Percentiles rank a stretch among this genome's conserved stretches.
Conservation (phyloP, 2,329 filamentous ascomycete genomes). For the Trichoderma sp. region DNA sequence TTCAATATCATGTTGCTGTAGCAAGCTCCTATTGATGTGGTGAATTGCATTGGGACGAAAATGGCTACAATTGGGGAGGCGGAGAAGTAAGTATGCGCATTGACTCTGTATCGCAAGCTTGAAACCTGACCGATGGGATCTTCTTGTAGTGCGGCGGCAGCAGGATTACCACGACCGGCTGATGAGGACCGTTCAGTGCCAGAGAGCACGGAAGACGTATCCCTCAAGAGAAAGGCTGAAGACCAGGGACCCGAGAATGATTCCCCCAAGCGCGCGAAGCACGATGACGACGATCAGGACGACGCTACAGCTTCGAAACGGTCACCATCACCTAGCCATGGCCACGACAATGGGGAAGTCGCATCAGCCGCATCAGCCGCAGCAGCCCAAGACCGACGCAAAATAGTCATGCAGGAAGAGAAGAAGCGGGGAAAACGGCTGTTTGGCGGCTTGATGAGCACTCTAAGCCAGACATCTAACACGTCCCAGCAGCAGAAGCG, state of each 20-base stretch:
- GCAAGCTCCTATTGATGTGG: slow-evolving; percentile 5
- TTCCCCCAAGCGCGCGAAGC: slow-evolving; percentile 37
- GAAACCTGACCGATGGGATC: not conserved
- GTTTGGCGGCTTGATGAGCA: slow-evolving; percentile 80
- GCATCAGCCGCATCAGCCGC: not conserved
- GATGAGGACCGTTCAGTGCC: not conserved
- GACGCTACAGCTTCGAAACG: slow-evolving; percentile 1
- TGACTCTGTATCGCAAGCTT: not conserved
- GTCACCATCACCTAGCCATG: not conserved
- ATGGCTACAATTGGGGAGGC: slow-evolving; percentile 27
- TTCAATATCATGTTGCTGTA: not conserved
- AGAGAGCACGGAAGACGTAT: slow-evolving; percentile 25
- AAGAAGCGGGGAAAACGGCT: slow-evolving; percentile 82
- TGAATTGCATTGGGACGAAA: slow-evolving; percentile 4
- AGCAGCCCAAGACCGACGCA: slow-evolving; percentile 32
- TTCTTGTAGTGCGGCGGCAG: slow-evolving; percentile 15
- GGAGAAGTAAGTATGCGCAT: slow-evolving; percentile 4
- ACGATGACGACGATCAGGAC: slow-evolving; percentile 30
- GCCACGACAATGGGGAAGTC: not conserved
- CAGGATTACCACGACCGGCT: slow-evolving; percentile 5
- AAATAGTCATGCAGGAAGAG: slow-evolving; percentile 63
- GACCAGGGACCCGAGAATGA: slow-evolving; percentile 30
- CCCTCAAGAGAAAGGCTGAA: slow-evolving; percentile 40
- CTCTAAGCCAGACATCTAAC: slow-evolving; percentile 72
- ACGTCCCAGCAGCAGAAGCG: slow-evolving; percentile 67